A percentile compares a stretch with the other conserved stretches of the same genome.
These are phyloP conservation scores for Cercospora sp. DNA, from an alignment of 2,329 filamentous ascomycete genomes.

Conservation along the genomic window DNA sequence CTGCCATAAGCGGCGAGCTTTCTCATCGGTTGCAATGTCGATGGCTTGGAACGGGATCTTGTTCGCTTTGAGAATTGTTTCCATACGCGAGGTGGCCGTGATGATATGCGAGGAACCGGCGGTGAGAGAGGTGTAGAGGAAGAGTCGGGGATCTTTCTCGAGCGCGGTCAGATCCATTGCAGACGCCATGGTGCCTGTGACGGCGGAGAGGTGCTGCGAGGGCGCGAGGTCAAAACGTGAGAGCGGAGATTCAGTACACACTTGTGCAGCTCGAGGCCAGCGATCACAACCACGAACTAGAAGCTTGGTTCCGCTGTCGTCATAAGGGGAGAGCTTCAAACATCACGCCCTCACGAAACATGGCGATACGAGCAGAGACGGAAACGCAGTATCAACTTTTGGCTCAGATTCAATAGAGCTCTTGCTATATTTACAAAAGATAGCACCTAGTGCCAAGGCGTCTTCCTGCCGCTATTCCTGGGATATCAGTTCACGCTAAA, in stretches of 20 bases:
- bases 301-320: not conserved
- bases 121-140: constrained; percentile 94
- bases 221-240: not conserved
- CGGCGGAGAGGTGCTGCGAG: not conserved
- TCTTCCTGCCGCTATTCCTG: not conserved
- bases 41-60: constrained; percentile 89
- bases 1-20: constrained; percentile 85
- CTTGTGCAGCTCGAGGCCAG: not conserved
- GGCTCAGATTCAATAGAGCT: not conserved
- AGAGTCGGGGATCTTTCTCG: constrained; percentile 60
- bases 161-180: constrained; percentile 44
- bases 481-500: constrained; percentile 3
- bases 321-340: not conserved
- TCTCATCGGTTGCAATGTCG: constrained; percentile 86
- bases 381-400: not conserved
- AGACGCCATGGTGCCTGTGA: constrained; percentile 21
- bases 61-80: constrained; percentile 95
- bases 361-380: not conserved
- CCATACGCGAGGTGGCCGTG: constrained; percentile 90
- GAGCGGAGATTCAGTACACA: not conserved
- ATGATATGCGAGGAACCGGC: constrained; percentile 95
- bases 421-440: not conserved
- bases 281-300: not conserved
- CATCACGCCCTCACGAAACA: not conserved
- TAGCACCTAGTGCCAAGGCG: not conserved